These are phyloP conservation scores for Linnemannia exigua DNA, from an alignment of 192 early-diverging fungal genomes.

Conservation along the genomic window DNA sequence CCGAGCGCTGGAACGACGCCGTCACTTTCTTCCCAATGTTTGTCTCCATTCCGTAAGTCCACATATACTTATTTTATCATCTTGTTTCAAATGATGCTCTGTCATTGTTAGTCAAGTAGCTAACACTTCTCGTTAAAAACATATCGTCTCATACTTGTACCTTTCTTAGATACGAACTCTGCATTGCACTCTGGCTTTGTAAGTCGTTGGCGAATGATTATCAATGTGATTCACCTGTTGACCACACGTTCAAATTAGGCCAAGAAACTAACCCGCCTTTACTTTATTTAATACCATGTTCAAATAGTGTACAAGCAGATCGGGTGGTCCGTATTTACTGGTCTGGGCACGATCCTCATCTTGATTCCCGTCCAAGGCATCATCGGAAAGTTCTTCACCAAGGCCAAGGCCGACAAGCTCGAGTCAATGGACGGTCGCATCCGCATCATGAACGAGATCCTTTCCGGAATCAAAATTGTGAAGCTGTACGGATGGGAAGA, in stretches of 20 bases:
- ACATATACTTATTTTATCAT: neutral
- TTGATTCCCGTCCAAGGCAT: conserved; percentile 34
- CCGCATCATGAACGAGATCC: conserved; percentile 56
- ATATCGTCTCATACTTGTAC: neutral
- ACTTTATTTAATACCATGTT: neutral
- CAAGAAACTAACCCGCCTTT: neutral
- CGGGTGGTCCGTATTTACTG: conserved; percentile 42
- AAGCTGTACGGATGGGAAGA: conserved; percentile 60
- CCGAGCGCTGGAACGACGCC: conserved; percentile 42
- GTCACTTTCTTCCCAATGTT: conserved; percentile 42
- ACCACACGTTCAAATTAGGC: neutral
- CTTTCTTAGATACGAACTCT: conserved; percentile 27
- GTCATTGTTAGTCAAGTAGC: neutral
- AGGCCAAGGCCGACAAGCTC: conserved; percentile 40
- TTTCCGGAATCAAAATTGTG: conserved; percentile 62
- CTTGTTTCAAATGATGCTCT: neutral
- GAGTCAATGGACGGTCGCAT: conserved; percentile 58
- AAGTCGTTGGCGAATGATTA: neutral
- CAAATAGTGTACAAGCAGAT: conserved; percentile 43
- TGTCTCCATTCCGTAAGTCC: conserved; percentile 29
- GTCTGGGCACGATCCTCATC: conserved; percentile 30
- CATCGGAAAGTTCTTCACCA: conserved; percentile 27
- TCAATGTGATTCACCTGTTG: neutral
- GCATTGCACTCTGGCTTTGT: conserved; percentile 50
- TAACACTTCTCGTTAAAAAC: neutral